phyloP scores from a whole-genome alignment of 768 basidiomycete species.

The Pleurotus djamor region DNA sequence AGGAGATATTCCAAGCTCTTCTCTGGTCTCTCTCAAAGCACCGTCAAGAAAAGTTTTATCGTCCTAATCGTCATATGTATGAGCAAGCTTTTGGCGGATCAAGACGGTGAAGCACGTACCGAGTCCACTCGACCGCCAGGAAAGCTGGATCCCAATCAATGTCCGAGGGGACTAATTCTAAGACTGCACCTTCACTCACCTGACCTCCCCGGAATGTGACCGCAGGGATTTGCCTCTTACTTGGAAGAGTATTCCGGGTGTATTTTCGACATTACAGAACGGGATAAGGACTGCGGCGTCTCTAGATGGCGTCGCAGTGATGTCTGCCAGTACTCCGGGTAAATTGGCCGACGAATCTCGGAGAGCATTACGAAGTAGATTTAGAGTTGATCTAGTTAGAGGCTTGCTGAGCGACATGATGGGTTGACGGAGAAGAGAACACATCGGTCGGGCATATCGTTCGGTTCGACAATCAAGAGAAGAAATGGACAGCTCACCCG shows the following conservation, averaged over 20 bases:
- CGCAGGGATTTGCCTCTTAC: conserved; percentile 63
- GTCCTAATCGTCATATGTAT: conserved; percentile 20
- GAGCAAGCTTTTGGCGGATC: conserved; percentile 4
- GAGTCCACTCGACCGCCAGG: conserved; percentile 73
- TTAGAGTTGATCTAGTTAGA: conserved; percentile 17
- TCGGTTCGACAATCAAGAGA: background rate
- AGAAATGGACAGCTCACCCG: too few relatives aligned
- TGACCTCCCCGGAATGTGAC: conserved; percentile 80
- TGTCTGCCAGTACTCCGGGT: conserved; percentile 13
- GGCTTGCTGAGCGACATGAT: conserved; percentile 2
- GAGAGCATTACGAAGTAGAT: conserved; percentile 25
- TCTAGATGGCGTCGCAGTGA: conserved; percentile 16
- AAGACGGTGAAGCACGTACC: conserved; percentile 28
- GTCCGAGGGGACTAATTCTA: background rate
- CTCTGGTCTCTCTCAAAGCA: conserved; percentile 71
- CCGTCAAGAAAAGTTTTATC: conserved; percentile 57
- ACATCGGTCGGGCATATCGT: background rate
- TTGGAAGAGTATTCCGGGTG: conserved; percentile 70
- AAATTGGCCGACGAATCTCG: background rate
- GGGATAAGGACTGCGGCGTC: conserved; percentile 75
- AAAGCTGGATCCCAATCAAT: conserved; percentile 45
- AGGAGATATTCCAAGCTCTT: conserved; percentile 69
- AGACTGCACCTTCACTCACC: conserved; percentile 35
- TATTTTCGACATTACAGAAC: conserved; percentile 68
- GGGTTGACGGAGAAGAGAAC: background rate